Conservation (phyloP, 169 alveolate species). For the Plasmodium yoelii region DNA sequence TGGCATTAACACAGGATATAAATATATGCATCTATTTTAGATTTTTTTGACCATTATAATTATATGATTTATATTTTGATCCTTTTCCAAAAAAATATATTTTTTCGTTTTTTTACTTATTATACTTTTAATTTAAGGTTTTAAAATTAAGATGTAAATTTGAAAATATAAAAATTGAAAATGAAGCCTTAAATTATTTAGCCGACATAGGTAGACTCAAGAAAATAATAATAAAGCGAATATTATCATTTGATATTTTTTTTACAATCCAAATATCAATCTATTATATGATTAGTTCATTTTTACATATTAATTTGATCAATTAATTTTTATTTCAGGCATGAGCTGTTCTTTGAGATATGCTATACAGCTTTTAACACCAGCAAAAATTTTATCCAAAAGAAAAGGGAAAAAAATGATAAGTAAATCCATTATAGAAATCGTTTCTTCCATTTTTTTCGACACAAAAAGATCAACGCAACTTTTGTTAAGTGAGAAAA, state of each 20-base stretch:
- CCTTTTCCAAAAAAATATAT: neutral
- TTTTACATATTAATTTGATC: conserved; percentile 89
- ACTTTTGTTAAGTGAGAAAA: conserved; percentile 90
- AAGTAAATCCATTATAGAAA: conserved; percentile 92
- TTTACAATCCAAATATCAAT: conserved; percentile 93
- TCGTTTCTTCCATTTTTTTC: conserved; percentile 92
- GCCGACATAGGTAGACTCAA: conserved; percentile 77
- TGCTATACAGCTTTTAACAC: conserved; percentile 95
- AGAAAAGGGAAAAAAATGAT: conserved; percentile 91
- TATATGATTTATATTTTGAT: neutral
- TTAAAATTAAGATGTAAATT: conserved; percentile 70
- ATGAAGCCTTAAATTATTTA: conserved; percentile 66
- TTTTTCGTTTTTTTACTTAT: conserved; percentile 8
- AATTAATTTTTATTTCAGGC: conserved; percentile 24
- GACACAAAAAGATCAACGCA: conserved; percentile 96
- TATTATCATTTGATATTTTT: conserved; percentile 80
- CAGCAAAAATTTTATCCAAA: conserved; percentile 94
- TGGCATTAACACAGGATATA: too few relatives aligned
- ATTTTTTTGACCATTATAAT: too few relatives aligned
- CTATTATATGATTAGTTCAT: conserved; percentile 92
- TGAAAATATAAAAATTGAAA: conserved; percentile 70
- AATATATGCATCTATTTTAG: too few relatives aligned
- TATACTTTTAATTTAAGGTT: conserved; percentile 29
- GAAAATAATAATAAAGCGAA: conserved; percentile 94
- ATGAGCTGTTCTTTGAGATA: conserved; percentile 72